phyloP scores from a whole-genome alignment of 2,329 filamentous ascomycete species.

The Aspergillus brunneoviolaceus region DNA sequence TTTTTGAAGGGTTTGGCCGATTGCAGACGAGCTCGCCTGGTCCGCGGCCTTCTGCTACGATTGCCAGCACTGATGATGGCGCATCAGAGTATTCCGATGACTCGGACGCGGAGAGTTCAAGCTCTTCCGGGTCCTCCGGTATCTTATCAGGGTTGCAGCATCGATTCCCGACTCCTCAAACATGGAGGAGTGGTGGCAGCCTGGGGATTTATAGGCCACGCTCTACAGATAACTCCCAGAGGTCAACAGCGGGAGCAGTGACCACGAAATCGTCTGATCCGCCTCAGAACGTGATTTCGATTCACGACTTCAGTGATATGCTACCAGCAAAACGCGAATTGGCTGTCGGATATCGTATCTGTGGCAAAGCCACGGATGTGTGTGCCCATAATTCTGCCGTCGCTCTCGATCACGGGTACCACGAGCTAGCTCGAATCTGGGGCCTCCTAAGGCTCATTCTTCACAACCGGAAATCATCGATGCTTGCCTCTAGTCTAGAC shows the following conservation, averaged over 20 bases:
- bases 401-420: slow-evolving; percentile 67
- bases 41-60: slow-evolving; percentile 41
- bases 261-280: slow-evolving; percentile 49
- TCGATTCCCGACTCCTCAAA: slow-evolving; percentile 51
- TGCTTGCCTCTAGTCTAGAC: slow-evolving; percentile 60
- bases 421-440: slow-evolving; percentile 80
- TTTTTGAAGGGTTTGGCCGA: slow-evolving; percentile 65
- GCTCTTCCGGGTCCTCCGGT: slow-evolving; percentile 47
- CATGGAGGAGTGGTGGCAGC: slow-evolving; percentile 51
- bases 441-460: slow-evolving; percentile 74
- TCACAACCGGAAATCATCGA: slow-evolving; percentile 71
- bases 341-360: slow-evolving; percentile 77
- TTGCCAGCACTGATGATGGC: slow-evolving; percentile 46
- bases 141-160: slow-evolving; percentile 47
- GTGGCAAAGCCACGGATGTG: slow-evolving; percentile 76
- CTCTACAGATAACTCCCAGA: slow-evolving; percentile 49
- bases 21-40: slow-evolving; percentile 54
- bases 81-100: slow-evolving; percentile 49
- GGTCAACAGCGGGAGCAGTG: slow-evolving; percentile 56
- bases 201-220: slow-evolving; percentile 58
- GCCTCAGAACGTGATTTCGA: slow-evolving; percentile 68
- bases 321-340: slow-evolving; percentile 78
- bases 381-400: slow-evolving; percentile 81
- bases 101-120: slow-evolving; percentile 62
- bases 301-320: slow-evolving; percentile 67